Percentiles rank a stretch among this genome's conserved stretches.
phyloP scores from a whole-genome alignment of 257 asterid genomes.

The Ocimum tenuiflorum region DNA sequence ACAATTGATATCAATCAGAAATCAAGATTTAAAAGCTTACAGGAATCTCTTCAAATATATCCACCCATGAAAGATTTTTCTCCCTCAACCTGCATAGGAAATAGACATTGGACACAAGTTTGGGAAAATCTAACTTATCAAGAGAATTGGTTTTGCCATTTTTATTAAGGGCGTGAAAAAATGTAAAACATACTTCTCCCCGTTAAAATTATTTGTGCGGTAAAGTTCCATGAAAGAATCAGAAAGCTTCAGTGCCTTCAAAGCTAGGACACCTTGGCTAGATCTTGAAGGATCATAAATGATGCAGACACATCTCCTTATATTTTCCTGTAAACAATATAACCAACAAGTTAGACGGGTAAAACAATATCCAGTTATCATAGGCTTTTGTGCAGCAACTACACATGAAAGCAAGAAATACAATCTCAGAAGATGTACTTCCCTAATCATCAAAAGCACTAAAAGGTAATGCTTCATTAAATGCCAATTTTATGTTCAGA shows the following conservation, averaged over 20 bases:
- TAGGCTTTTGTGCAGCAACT: neutral
- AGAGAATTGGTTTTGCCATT: neutral
- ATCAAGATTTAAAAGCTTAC: constrained; percentile 35
- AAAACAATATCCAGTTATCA: neutral
- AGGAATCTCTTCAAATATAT: constrained; percentile 95
- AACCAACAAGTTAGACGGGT: neutral
- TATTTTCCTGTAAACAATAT: constrained; percentile 67
- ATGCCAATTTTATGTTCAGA: neutral
- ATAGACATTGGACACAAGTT: neutral
- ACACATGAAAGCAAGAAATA: neutral
- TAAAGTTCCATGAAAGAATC: constrained; percentile 97
- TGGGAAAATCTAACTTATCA: neutral
- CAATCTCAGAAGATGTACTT: neutral
- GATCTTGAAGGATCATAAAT: constrained; percentile 97
- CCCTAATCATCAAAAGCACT: neutral
- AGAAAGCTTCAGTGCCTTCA: constrained; percentile 95
- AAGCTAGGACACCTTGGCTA: constrained; percentile 89
- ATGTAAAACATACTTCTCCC: constrained; percentile 67
- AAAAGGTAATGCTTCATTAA: neutral
- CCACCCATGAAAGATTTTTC: constrained; percentile 95
- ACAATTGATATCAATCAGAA: neutral
- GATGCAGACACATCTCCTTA: constrained; percentile 87
- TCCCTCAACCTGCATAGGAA: constrained; percentile 71
- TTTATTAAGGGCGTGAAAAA: neutral
- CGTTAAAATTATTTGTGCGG: constrained; percentile 74